These are phyloP conservation scores for Phytopythium helicoides DNA, from an alignment of 352 stramenopile genomes.

Conservation along the genomic window DNA sequence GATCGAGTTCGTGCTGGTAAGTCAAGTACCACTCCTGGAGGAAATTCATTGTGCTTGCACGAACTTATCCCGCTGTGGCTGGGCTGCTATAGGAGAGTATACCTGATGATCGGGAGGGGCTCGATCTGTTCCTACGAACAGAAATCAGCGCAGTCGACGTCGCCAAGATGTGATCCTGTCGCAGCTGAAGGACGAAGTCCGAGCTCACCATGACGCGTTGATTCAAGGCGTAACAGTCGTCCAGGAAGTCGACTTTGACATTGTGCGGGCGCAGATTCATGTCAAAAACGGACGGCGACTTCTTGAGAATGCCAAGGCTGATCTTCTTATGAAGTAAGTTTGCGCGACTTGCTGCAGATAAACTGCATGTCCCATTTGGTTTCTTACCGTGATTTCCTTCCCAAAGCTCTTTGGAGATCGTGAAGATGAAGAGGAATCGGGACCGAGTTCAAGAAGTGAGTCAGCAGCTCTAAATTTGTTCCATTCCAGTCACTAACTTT, in stretches of 20 bases:
- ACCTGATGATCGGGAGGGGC: conserved; percentile 35
- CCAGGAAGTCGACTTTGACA: conserved; percentile 83
- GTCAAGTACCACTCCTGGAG: background rate
- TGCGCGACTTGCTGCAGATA: too few relatives aligned
- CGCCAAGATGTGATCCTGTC: conserved; percentile 73
- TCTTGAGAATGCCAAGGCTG: conserved; percentile 64
- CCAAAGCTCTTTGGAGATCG: conserved; percentile 47
- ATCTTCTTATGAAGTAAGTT: conserved; percentile 63
- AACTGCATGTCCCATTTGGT: too few relatives aligned
- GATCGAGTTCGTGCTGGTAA: conserved; percentile 63
- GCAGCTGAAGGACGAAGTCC: conserved; percentile 82
- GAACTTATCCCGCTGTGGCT: too few relatives aligned
- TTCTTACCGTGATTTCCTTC: background rate
- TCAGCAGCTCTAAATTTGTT: too few relatives aligned
- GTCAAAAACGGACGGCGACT: conserved; percentile 83
- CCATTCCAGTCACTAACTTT: too few relatives aligned
- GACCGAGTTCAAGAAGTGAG: conserved; percentile 68
- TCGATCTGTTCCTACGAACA: conserved; percentile 70
- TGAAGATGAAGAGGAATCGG: conserved; percentile 81
- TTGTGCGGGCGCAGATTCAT: conserved; percentile 83
- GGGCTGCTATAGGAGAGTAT: conserved; percentile 50
- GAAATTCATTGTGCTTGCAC: too few relatives aligned
- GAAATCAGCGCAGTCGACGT: conserved; percentile 84
- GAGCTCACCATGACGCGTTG: conserved; percentile 70
- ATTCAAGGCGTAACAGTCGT: conserved; percentile 88